These are phyloP conservation scores for Musa troglodytarum DNA, from an alignment of 176 grass and related monocot species.

Conservation along the genomic window DNA sequence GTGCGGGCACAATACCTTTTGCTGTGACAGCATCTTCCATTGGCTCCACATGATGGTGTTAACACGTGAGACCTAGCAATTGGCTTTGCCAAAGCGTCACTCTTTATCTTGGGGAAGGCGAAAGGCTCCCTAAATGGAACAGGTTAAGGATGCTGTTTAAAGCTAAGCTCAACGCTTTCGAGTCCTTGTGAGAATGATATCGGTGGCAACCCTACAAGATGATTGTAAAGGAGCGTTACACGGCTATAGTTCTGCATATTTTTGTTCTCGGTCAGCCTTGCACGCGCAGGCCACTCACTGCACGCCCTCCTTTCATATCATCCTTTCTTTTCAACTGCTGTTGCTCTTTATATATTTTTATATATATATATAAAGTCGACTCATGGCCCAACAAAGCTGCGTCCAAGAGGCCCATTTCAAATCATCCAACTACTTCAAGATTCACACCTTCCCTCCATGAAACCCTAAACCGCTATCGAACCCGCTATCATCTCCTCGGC, in stretches of 20 bases:
- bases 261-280: background rate
- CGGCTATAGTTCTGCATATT: background rate
- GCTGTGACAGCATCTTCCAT: too few species aligned
- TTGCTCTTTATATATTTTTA: background rate
- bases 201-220: too few species aligned
- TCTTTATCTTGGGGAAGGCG: background rate
- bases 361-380: too few species aligned
- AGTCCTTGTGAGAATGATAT: background rate
- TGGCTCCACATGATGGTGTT: background rate
- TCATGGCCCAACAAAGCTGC: background rate
- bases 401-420: background rate
- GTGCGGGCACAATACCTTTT: too few species aligned
- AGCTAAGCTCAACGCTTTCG: background rate
- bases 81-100: background rate
- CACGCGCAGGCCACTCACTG: background rate
- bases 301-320: background rate
- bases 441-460: background rate
- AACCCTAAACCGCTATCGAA: background rate
- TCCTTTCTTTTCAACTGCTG: background rate
- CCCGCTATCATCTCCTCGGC: background rate
- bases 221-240: background rate
- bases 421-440: background rate
- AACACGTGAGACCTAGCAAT: background rate
- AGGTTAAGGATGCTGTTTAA: background rate
- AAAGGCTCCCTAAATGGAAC: background rate